phyloP scores from a whole-genome alignment of 345 rosid species.

The Orychophragmus violaceus region DNA sequence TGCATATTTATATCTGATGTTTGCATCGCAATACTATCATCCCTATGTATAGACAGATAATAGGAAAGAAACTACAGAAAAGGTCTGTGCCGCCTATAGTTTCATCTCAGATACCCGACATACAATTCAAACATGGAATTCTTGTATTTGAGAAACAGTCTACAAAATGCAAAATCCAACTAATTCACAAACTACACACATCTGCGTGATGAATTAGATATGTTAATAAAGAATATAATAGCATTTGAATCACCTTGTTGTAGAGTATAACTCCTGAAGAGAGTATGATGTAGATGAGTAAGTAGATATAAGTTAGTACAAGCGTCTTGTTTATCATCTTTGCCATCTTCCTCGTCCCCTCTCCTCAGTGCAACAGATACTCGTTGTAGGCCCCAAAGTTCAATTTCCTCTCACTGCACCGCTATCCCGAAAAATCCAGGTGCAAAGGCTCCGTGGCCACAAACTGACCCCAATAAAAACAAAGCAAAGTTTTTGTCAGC shows the following conservation, averaged over 20 bases:
- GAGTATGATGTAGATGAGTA: conserved; percentile 70
- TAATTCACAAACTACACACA: neutral
- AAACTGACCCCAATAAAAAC: conserved; percentile 2
- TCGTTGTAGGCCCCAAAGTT: neutral
- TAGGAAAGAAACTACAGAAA: no score
- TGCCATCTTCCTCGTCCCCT: conserved; percentile 26
- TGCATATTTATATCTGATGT: neutral
- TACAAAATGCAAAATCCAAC: neutral
- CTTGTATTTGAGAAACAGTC: neutral
- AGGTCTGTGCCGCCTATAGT: neutral
- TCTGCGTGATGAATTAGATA: neutral
- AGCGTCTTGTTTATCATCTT: conserved; percentile 71
- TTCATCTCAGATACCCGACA: neutral
- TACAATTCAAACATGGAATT: neutral
- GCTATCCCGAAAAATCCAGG: neutral
- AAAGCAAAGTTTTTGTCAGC: conserved; percentile 1
- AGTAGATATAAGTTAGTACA: conserved; percentile 72
- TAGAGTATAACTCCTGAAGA: conserved; percentile 90
- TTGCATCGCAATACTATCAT: conserved; percentile 8
- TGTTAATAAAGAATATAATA: neutral
- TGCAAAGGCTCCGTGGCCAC: conserved; percentile 4
- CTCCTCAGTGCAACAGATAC: conserved; percentile 7
- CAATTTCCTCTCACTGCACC: conserved; percentile 9
- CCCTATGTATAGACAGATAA: neutral
- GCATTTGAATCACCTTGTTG: conserved; percentile 60